These are phyloP conservation scores for Suillus bovinus DNA, from an alignment of 768 basidiomycete genomes.

Conservation along the genomic window DNA sequence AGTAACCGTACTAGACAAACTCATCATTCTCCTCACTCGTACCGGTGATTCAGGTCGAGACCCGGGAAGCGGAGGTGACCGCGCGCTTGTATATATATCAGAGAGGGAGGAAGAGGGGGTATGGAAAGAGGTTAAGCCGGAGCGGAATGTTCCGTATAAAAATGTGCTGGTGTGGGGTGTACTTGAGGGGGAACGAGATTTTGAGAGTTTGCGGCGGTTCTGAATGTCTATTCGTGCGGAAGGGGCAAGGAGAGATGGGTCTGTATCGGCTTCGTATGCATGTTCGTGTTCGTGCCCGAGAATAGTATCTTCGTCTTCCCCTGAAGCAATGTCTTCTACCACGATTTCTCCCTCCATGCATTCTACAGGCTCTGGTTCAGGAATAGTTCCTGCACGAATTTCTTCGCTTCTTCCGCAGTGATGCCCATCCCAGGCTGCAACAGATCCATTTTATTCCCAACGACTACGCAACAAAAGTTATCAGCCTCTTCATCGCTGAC, in stretches of 20 bases:
- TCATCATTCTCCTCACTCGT: constrained; percentile 23
- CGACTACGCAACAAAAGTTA: constrained; percentile 71
- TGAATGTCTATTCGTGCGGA: constrained; percentile 23
- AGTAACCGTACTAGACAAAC: constrained; percentile 20
- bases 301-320: constrained; percentile 9
- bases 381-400: constrained; percentile 50
- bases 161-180: constrained; percentile 48
- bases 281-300: constrained; percentile 19
- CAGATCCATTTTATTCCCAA: constrained; percentile 78
- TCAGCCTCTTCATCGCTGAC: constrained; percentile 60
- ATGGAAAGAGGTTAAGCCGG: constrained; percentile 64
- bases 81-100: constrained; percentile 60
- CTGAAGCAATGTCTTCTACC: constrained; percentile 19
- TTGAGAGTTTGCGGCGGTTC: constrained; percentile 34
- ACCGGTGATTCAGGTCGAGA: constrained; percentile 30
- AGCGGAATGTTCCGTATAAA: constrained; percentile 44
- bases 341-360: constrained; percentile 14
- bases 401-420: constrained; percentile 45
- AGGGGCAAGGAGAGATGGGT: constrained; percentile 12
- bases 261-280: constrained; percentile 4
- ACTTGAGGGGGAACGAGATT: constrained; percentile 48
- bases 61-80: constrained; percentile 53
- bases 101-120: constrained; percentile 80
- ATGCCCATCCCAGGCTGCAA: constrained; percentile 28
- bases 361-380: constrained; percentile 14